phyloP scores from a whole-genome alignment of 2,329 filamentous ascomycete species.

The Pseudocercospora eumusae region DNA sequence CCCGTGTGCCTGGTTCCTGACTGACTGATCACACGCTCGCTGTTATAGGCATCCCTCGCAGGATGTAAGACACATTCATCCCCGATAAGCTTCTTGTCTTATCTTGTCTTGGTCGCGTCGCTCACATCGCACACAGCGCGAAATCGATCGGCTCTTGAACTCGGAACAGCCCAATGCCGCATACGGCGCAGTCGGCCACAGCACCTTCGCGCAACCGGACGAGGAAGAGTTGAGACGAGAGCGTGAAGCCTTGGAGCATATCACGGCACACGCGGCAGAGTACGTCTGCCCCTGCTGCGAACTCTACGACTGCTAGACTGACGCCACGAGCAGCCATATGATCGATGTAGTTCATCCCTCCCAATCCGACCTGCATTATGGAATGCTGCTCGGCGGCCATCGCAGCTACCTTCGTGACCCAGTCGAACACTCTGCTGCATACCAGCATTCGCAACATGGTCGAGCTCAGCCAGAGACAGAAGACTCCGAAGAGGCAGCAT shows the following conservation, averaged over 20 bases:
- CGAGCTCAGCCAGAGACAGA: slow-evolving; percentile 7
- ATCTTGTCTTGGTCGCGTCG: slow-evolving; percentile 6
- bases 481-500: slow-evolving; percentile 35
- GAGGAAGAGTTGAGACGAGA: slow-evolving; percentile 53
- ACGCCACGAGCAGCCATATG: slow-evolving; percentile 45
- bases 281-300: slow-evolving; percentile 33
- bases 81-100: slow-evolving; percentile 11
- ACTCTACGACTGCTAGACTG: slow-evolving; percentile 20
- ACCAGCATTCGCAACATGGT: slow-evolving; percentile 5
- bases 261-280: slow-evolving; percentile 54
- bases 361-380: slow-evolving; percentile 39
- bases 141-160: slow-evolving; percentile 51
- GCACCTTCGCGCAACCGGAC: slow-evolving; percentile 46
- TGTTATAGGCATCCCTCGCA: slow-evolving; percentile 45
- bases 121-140: slow-evolving; percentile 44
- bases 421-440: slow-evolving; percentile 14
- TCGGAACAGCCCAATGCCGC: slow-evolving; percentile 42
- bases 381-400: slow-evolving; percentile 13
- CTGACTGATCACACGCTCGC: slow-evolving; percentile 16
- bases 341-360: slow-evolving; percentile 52
- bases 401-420: slow-evolving; percentile 18
- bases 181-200: slow-evolving; percentile 48
- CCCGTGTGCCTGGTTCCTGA: not conserved
- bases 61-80: slow-evolving; percentile 42
- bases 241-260: slow-evolving; percentile 51